Base-by-base conservation (phyloP, 1,284 basidiomycete genomes). In the Phylloboletellus chloephorus region DNA sequence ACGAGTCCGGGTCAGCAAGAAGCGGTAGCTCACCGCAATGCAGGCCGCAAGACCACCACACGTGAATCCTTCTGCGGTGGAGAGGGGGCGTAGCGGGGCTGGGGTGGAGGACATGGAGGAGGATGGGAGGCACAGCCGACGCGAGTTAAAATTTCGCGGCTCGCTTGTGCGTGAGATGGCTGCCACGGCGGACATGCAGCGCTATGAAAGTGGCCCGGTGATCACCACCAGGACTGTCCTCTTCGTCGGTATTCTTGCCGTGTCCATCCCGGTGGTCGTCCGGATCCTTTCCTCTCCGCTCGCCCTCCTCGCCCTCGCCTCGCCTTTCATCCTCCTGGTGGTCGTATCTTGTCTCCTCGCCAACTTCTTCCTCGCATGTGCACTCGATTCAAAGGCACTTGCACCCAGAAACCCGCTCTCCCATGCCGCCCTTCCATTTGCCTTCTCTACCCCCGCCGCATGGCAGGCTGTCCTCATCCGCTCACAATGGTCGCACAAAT, bases 1-100 rank as follows among this genome's bases (percentile, higher is more conserved):
- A 34, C 40, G 42, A 25, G 33, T 7, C 11, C 15, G 32, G 34
- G 28, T 12, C 26, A 32, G 25, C 21, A 21, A 25, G 25, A 39
- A n/a, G n/a, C 4, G 17, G 9, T 22, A 22, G 31, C 44, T 47
- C 31, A 92, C 91, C 28, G 91, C 93, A 31, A 87, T 82, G 57
- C 79, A 88, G 45, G 90, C 93, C 43, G 93, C 93, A 43, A 91
- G 63, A 29, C 87, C 92, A 49, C 93, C 93, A 48, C 86, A 85
- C 17, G 87, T 41, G 61, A 97, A 97, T 24, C 82, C 78, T 65
- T 94, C 92, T 25, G 67, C 51, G 0, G 83, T 85, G 31, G 79
- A 80, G 24, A 88, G 56, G 26, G 69, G 66, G 22, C 55, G 58
- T 4, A 29, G 6, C 7, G 29, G 36, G 16, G 32, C 11, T 36